Evolutionary conservation across 169 alveolate genomes (phyloP).

Genomic region (Eimeria mitis): DNA sequence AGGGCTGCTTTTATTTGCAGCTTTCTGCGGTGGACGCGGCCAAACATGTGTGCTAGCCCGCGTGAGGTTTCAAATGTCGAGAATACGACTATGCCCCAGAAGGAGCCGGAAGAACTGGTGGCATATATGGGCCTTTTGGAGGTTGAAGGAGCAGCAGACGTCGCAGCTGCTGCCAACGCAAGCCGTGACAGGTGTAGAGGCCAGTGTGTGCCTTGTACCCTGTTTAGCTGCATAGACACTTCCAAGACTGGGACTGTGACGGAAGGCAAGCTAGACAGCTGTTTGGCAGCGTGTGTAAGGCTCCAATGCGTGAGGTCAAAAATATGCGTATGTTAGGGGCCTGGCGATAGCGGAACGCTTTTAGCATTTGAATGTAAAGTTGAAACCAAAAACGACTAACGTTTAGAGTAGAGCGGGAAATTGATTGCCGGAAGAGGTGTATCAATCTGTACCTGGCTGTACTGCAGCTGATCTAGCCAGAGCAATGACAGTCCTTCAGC

Average conservation of each 20-base stretch:
- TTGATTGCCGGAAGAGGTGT: background rate
- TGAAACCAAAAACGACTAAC: background rate
- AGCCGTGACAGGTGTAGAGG: conserved; percentile 42
- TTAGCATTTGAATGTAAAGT: background rate
- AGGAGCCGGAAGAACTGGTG: conserved; percentile 35
- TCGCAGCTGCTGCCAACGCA: conserved; percentile 65
- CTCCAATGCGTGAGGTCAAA: conserved; percentile 16
- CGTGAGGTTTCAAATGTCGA: background rate
- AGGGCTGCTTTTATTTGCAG: background rate
- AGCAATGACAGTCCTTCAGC: conserved; percentile 67
- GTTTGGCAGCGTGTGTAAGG: conserved; percentile 42
- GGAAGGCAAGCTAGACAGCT: conserved; percentile 64
- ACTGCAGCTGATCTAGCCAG: conserved; percentile 59
- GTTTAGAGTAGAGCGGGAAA: background rate
- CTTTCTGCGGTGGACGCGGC: conserved; percentile 64
- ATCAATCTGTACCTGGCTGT: background rate
- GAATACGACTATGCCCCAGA: background rate
- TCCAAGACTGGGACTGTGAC: conserved; percentile 61
- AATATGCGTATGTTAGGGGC: background rate
- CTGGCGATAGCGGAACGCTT: background rate
- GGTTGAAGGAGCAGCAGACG: conserved; percentile 68
- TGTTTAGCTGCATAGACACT: conserved; percentile 39
- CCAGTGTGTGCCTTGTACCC: conserved; percentile 70
- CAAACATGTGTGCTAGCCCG: conserved; percentile 5
- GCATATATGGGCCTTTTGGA: conserved; percentile 67